Base-by-base conservation (phyloP, 306 rosid species). In the Macrotyloma uniflorum region DNA sequence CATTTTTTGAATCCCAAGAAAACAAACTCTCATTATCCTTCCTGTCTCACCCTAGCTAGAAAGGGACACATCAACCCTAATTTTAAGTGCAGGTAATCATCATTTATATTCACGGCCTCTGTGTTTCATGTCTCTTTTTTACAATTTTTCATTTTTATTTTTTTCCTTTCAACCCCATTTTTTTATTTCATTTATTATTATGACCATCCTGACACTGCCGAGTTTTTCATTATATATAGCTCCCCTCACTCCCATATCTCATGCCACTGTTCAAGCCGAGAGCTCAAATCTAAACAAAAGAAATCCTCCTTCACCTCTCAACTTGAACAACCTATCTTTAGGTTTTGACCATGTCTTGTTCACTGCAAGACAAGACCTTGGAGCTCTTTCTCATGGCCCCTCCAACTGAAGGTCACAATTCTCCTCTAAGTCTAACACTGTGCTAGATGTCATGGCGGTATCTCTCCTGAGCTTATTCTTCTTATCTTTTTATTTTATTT, bases 391-490 rank as follows among this genome's bases (percentile, higher is more conserved):
- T 28, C 74, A 81, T 63, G 83, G 47, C 54, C 20, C 66, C 36
- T 58, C 67, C 13, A n/a, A 51, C 5, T 74, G 76, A 36, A 26
- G 77, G 51, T 51, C 26, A 20, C 28, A 22, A 42, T 42, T 15
- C 18, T 54, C 53, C 65, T 51, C 64, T 58, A 40, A n/a, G 28
- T 26, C 28, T 19, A 24, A 1, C 26, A 51, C 12, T 64, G 80
- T 57, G 70, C 40, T 87, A 74, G 77, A 72, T 14, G 76, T 47
- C 9, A 8, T 2, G 98, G 95, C 87, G 92, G 38, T 94, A 94
- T 89, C 97, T 80, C 97, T 94, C 91, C 95, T 92, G 98, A 94
- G 98, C 98, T 94, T 92, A 67, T 77, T 85, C 82, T 70, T 65
- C 59, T 83, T 78, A 49, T 0, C 0, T 45, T 13, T 20, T 45